Percentiles rank a stretch among this genome's conserved stretches.
Conservation (phyloP, 257 asterid species). For the Solanum megistacrolobum region DNA sequence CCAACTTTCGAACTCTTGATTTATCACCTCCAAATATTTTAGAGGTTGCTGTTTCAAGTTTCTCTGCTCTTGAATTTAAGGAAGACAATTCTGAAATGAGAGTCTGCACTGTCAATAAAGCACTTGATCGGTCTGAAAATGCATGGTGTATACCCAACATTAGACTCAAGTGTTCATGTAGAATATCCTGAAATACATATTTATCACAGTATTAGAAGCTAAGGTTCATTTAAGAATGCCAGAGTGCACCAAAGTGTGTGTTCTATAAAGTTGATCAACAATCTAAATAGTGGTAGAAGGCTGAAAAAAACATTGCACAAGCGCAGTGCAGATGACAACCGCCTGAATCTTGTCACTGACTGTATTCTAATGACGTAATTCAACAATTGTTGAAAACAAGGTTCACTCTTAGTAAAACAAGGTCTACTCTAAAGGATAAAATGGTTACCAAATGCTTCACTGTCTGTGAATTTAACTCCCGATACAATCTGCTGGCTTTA, state of each 20-base stretch:
- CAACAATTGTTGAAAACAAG: not conserved
- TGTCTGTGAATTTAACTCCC: slow-evolving; percentile 63
- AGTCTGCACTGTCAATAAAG: slow-evolving; percentile 87
- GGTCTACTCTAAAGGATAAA: not conserved
- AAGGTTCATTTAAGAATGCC: not conserved
- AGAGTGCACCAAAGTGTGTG: not conserved
- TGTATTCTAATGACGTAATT: not conserved
- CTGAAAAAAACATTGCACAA: not conserved
- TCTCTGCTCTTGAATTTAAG: slow-evolving; percentile 70
- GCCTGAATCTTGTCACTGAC: not conserved
- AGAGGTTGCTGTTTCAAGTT: slow-evolving; percentile 68
- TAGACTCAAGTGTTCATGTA: slow-evolving; percentile 87
- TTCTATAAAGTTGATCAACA: not conserved
- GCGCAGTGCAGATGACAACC: not conserved
- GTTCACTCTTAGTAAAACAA: not conserved
- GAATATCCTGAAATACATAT: slow-evolving; percentile 50
- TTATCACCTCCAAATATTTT: slow-evolving; percentile 78
- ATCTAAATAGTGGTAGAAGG: not conserved
- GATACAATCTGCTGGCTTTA: slow-evolving; percentile 75
- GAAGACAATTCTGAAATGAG: slow-evolving; percentile 82
- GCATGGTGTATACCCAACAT: slow-evolving; percentile 76
- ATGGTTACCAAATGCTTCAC: slow-evolving; percentile 75
- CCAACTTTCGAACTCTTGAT: slow-evolving; percentile 54
- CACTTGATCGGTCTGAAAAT: slow-evolving; percentile 90
- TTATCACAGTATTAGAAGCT: not conserved